Evolutionary conservation across 495 filamentous ascomycete species (phyloP), one percentile per base, ranked within the genome.

Genomic region (Aspergillus saccharolyticus): DNA sequence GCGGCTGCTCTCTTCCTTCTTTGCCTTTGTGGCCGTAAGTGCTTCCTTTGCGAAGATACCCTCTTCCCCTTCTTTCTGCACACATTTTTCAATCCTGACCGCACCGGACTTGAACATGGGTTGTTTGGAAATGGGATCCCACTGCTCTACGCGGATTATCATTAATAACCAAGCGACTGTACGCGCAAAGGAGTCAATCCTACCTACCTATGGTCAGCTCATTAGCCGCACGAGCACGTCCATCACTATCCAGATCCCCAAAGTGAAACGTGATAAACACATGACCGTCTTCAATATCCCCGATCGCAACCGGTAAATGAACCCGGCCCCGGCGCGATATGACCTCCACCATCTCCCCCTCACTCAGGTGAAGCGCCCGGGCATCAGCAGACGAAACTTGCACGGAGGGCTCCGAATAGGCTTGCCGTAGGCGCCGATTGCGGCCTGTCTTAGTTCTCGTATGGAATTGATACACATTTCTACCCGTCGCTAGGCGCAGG

Each of bases 101-200:
- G 53, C 56, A 21, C 60, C 56, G 33, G 55, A 58, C 25, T 62
- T 58, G 60, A 62, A 62, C 22, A 51, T 21, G 17, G 55, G 60
- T 43, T 62, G 60, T 42, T 62, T 62, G 14, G 55, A 58, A 42
- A 62, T 44, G 1, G 60, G 60, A 45, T 62, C 59, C 59, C 54
- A 62, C 55, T 62, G 52, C 30, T 62, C 60, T 55, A 18, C 42
- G 3, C 1, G 20, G n/a, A 12, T 12, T 14, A 3, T 48, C 17
- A 48, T 12, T 48, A 1, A 1, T 19, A 24, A 1, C 17, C 17
- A 30, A 30, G 25, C 3, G n/a, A 24, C 3, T 12, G 1, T 17
- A 48, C 10, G 1, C n/a, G 45, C 19, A 1, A 24, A 14, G 50
- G 10, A 9, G 25, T 30, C n/a, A n/a, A 30, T 30, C 4, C 25